These are phyloP conservation scores for Ophiocordyceps robertsii DNA, from an alignment of 2,329 filamentous ascomycete species.

Conservation along the genomic window DNA sequence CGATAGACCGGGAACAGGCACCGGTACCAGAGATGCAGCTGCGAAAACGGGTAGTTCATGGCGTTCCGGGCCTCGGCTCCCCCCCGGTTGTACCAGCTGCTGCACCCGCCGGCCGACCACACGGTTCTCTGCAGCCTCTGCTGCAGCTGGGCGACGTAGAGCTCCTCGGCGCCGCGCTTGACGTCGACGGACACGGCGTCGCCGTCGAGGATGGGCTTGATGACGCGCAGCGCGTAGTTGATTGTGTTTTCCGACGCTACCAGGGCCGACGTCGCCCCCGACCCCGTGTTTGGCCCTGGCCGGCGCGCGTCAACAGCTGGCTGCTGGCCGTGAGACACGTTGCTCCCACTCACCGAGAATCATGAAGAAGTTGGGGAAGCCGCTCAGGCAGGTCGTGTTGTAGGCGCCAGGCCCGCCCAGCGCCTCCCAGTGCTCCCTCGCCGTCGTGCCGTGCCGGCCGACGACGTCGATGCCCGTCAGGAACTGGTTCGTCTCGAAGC, in stretches of 20 bases:
- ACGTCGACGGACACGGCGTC: conserved; percentile 17
- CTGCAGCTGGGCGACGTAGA: conserved; percentile 19
- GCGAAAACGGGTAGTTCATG: conserved; percentile 21
- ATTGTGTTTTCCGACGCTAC: conserved; percentile 48
- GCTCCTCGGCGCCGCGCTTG: conserved; percentile 18
- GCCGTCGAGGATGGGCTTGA: conserved; percentile 30
- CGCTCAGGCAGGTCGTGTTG: conserved; percentile 40
- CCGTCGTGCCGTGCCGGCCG: conserved; percentile 33
- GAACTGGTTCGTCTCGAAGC: conserved; percentile 42
- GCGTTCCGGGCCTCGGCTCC: conserved; percentile 18
- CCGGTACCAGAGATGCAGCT: conserved; percentile 20
- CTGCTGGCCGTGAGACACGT: not conserved
- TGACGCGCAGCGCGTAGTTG: conserved; percentile 44
- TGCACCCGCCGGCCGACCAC: conserved; percentile 20
- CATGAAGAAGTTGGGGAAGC: conserved; percentile 54
- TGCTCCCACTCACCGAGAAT: conserved; percentile 27
- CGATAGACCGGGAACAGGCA: conserved; percentile 19
- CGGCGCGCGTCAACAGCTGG: not conserved
- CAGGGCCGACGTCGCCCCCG: conserved; percentile 47
- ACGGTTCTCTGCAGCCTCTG: conserved; percentile 18
- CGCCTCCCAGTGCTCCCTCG: conserved; percentile 42
- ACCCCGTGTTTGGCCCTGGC: conserved; percentile 44
- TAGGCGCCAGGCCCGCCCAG: conserved; percentile 51
- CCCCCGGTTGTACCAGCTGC: conserved; percentile 23
- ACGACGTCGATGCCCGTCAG: conserved; percentile 38